phyloP scores from a whole-genome alignment of 2,329 filamentous ascomycete genomes.

The Nakataea oryzae region DNA sequence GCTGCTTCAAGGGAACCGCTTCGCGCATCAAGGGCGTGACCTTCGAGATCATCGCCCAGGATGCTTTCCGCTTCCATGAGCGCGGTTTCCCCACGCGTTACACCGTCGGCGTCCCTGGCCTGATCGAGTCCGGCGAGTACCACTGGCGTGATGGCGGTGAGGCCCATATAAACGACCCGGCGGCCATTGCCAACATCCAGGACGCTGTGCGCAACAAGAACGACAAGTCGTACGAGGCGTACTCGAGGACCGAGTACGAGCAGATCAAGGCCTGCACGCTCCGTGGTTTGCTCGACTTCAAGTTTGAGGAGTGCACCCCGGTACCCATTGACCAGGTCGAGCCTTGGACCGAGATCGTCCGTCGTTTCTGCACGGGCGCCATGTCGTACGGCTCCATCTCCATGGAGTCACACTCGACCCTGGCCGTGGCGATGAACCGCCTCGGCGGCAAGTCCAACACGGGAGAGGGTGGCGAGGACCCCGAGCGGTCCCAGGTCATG shows the following conservation, averaged over 20 bases:
- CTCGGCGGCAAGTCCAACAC: slow-evolving; percentile 96
- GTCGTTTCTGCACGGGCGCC: slow-evolving; percentile 90
- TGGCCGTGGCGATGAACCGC: slow-evolving; percentile 94
- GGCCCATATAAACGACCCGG: slow-evolving; percentile 88
- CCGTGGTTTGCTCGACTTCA: slow-evolving; percentile 88
- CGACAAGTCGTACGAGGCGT: slow-evolving; percentile 96
- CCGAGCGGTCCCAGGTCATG: slow-evolving; percentile 77
- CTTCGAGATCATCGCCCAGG: slow-evolving; percentile 86
- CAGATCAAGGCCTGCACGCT: slow-evolving; percentile 95
- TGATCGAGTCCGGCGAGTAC: slow-evolving; percentile 91
- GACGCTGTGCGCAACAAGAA: slow-evolving; percentile 96
- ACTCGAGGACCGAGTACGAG: slow-evolving; percentile 86
- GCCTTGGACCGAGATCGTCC: slow-evolving; percentile 95
- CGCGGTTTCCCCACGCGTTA: slow-evolving; percentile 77
- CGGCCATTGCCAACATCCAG: slow-evolving; percentile 92
- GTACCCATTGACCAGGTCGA: slow-evolving; percentile 96
- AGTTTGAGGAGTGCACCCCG: slow-evolving; percentile 75
- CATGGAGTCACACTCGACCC: slow-evolving; percentile 94
- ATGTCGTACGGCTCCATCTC: slow-evolving; percentile 99
- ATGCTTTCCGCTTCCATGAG: slow-evolving; percentile 91
- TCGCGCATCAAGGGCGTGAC: slow-evolving; percentile 91
- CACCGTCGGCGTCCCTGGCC: slow-evolving; percentile 66
- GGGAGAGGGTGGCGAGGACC: slow-evolving; percentile 92
- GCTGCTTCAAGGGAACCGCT: slow-evolving; percentile 89
- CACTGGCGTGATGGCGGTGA: slow-evolving; percentile 97